A percentile compares a stretch with the other conserved stretches of the same genome.
phyloP scores from a whole-genome alignment of 768 basidiomycete genomes.

The Exidia glandulosa region DNA sequence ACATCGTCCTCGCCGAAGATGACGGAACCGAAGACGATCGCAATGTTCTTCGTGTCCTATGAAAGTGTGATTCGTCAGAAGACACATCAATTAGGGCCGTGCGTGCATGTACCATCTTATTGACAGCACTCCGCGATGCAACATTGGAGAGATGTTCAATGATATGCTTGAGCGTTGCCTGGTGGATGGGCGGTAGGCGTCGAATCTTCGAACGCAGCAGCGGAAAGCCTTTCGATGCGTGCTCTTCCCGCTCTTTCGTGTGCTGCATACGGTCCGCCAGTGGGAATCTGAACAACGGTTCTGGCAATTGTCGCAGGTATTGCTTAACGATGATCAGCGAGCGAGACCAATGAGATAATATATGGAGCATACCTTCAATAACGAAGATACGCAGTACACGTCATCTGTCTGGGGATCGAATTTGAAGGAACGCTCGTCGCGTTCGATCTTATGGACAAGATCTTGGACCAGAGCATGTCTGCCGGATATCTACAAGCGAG shows the following conservation, averaged over 20 bases:
- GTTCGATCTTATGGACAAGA: conserved; percentile 77
- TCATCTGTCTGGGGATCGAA: conserved; percentile 68
- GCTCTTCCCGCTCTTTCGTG: conserved; percentile 65
- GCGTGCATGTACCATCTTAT: too few species aligned
- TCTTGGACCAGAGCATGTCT: conserved; percentile 76
- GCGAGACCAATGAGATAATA: neutral
- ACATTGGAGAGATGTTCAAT: conserved; percentile 77
- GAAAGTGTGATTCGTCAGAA: too few species aligned
- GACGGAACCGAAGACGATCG: conserved; percentile 81
- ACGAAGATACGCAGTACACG: conserved; percentile 69
- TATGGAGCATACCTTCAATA: conserved; percentile 57
- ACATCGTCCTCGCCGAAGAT: conserved; percentile 90
- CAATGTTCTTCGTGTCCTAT: conserved; percentile 83
- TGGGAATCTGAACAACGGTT: conserved; percentile 77
- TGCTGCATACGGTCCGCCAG: conserved; percentile 74
- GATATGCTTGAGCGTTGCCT: conserved; percentile 68
- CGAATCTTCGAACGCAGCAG: conserved; percentile 83
- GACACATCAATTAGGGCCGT: too few species aligned
- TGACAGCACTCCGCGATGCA: conserved; percentile 51
- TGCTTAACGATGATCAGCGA: conserved; percentile 27
- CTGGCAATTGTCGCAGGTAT: conserved; percentile 79
- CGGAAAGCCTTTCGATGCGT: conserved; percentile 56
- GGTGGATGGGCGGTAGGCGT: conserved; percentile 71
- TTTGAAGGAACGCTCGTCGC: conserved; percentile 62
- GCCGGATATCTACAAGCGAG: conserved; percentile 55